phyloP scores from a whole-genome alignment of 2,329 filamentous ascomycete species.

The Fusarium xylarioides region DNA sequence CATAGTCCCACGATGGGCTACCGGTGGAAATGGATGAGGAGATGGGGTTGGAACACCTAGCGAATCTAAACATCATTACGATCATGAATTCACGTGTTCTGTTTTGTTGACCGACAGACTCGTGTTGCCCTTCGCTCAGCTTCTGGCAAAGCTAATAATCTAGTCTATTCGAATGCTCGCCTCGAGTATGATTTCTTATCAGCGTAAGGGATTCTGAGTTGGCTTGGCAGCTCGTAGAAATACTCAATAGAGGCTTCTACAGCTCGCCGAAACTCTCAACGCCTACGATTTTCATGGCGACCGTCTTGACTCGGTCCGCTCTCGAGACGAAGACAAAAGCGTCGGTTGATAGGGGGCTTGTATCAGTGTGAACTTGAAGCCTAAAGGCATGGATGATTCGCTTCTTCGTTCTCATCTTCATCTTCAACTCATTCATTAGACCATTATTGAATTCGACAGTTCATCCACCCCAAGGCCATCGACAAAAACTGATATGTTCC shows the following conservation, averaged over 20 bases:
- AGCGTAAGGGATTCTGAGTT: not conserved
- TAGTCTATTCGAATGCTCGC: not conserved
- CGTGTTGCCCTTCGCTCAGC: not conserved
- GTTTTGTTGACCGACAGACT: constrained; percentile 1
- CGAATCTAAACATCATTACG: constrained; percentile 39
- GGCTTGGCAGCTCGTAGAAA: not conserved
- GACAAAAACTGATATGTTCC: not conserved
- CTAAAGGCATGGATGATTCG: not conserved
- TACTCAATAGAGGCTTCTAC: not conserved
- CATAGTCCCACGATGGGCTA: not conserved
- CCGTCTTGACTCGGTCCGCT: not conserved
- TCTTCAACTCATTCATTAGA: not conserved
- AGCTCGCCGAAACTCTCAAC: not conserved
- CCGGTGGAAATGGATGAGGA: constrained; percentile 5
- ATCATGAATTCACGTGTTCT: constrained; percentile 40
- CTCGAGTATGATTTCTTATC: not conserved
- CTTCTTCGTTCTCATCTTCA: not conserved
- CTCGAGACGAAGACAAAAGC: not conserved
- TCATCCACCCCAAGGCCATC: not conserved
- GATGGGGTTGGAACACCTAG: constrained; percentile 27
- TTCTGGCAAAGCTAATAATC: not conserved
- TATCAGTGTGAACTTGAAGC: not conserved
- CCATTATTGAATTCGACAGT: not conserved
- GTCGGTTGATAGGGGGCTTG: too few relatives aligned
- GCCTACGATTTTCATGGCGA: not conserved